Evolutionary conservation across 306 rosid species (phyloP).

Genomic region (Dalbergia cultrata): DNA sequence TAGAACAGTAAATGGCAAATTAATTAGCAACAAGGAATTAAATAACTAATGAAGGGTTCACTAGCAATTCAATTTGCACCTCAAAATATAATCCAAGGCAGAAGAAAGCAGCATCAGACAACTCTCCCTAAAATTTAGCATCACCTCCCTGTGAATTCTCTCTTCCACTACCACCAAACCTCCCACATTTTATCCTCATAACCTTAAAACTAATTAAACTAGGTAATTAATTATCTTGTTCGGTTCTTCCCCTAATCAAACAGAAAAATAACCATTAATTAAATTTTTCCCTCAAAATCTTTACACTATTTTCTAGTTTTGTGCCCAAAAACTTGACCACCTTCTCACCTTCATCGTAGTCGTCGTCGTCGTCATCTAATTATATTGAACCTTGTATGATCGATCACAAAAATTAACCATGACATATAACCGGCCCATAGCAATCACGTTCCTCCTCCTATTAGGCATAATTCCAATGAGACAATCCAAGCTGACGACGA

Average conservation of each 20-base stretch:
- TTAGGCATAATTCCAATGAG: conserved; percentile 34
- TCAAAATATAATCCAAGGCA: conserved; percentile 19
- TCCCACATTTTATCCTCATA: neutral
- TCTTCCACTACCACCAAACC: conserved; percentile 47
- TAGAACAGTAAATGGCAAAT: no score
- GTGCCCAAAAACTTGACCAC: neutral
- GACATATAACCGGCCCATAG: conserved; percentile 36
- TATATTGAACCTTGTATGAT: neutral
- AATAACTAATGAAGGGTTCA: neutral
- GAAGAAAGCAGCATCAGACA: conserved; percentile 14
- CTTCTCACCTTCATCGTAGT: neutral
- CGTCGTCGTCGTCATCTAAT: no score
- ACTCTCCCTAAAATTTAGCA: conserved; percentile 41
- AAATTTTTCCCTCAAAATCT: neutral
- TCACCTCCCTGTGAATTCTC: conserved; percentile 61
- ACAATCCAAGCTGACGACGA: conserved; percentile 42
- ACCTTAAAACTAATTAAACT: neutral
- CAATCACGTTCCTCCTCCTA: conserved; percentile 13
- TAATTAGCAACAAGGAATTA: no score
- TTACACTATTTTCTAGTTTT: neutral
- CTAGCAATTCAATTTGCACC: conserved; percentile 34
- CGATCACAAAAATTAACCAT: conserved; percentile 8
- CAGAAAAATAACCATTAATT: neutral
- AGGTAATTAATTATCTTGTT: neutral
- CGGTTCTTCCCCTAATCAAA: neutral